These are phyloP conservation scores for Trichoderma pleuroti DNA, from an alignment of 2,329 filamentous ascomycete genomes.

Conservation along the genomic window DNA sequence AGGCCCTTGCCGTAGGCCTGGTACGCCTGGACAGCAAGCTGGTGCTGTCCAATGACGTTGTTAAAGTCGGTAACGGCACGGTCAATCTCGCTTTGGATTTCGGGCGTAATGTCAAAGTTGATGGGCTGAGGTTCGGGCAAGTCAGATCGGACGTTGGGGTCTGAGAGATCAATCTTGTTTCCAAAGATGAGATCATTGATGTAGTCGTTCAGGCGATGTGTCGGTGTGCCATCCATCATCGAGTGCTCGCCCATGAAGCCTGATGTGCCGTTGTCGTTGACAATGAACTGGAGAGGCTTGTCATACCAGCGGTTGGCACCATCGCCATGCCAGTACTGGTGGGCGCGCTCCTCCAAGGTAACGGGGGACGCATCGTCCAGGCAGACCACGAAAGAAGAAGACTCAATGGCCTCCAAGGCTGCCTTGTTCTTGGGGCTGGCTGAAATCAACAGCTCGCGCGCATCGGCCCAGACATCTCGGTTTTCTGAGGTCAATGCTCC, in stretches of 20 bases:
- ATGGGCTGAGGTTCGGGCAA: slow-evolving; percentile 77
- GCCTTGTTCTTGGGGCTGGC: slow-evolving; percentile 76
- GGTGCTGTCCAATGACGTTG: slow-evolving; percentile 77
- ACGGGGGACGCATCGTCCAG: slow-evolving; percentile 88
- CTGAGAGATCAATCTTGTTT: slow-evolving; percentile 88
- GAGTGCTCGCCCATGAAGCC: slow-evolving; percentile 98
- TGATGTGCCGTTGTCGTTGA: slow-evolving; percentile 96
- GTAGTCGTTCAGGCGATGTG: slow-evolving; percentile 94
- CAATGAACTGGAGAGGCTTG: slow-evolving; percentile 95
- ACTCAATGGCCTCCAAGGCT: slow-evolving; percentile 77
- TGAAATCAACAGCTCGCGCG: slow-evolving; percentile 69
- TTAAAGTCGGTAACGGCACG: slow-evolving; percentile 75
- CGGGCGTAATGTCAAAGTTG: slow-evolving; percentile 72
- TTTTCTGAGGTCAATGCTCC: slow-evolving; percentile 88
- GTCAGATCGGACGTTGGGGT: slow-evolving; percentile 72
- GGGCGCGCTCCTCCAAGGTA: slow-evolving; percentile 91
- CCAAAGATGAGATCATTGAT: slow-evolving; percentile 87
- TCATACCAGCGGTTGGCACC: slow-evolving; percentile 95
- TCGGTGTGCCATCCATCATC: slow-evolving; percentile 99
- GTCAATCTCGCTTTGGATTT: slow-evolving; percentile 74
- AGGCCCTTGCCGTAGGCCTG: slow-evolving; percentile 97
- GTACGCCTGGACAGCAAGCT: slow-evolving; percentile 91
- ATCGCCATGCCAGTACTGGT: slow-evolving; percentile 97
- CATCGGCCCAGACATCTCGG: slow-evolving; percentile 87
- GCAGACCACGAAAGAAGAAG: slow-evolving; percentile 86